phyloP scores from a whole-genome alignment of 2,329 filamentous ascomycete genomes.

The Teratosphaeriaceae sp. region DNA sequence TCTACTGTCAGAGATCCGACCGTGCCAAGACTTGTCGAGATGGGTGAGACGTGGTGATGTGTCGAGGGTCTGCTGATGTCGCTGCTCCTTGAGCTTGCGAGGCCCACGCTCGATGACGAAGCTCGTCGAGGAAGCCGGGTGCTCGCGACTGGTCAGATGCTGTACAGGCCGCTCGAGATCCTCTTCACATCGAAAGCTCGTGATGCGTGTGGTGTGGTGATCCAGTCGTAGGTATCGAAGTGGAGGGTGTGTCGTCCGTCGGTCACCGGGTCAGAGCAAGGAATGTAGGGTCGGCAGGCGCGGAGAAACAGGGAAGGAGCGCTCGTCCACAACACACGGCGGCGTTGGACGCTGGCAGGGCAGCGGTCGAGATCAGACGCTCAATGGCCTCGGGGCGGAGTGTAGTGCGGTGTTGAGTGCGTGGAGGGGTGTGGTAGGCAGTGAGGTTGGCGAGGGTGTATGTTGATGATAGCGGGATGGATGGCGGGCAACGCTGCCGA shows the following conservation, averaged over 20 bases:
- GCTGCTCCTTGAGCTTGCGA: slow-evolving; percentile 1
- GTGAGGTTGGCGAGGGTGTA: not conserved
- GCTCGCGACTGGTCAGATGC: not conserved
- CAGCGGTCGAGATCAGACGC: not conserved
- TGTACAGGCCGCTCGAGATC: not conserved
- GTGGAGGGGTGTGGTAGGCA: slow-evolving; percentile 1
- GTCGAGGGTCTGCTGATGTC: slow-evolving; percentile 1
- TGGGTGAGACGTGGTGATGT: too few relatives aligned
- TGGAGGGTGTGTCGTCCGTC: not conserved
- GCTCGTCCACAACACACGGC: not conserved
- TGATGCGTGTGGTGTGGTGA: not conserved
- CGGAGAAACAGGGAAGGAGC: slow-evolving; percentile 3
- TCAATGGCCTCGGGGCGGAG: not conserved
- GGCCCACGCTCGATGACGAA: slow-evolving; percentile 3
- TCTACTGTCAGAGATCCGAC: not conserved
- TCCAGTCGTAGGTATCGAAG: slow-evolving; percentile 1
- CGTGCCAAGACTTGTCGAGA: not conserved
- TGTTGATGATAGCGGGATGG: not conserved
- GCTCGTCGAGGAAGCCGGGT: not conserved
- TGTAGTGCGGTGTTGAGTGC: not conserved
- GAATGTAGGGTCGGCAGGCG: slow-evolving; percentile 4
- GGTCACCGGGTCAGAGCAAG: slow-evolving; percentile 4
- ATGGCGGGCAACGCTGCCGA: not conserved
- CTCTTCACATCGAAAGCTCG: slow-evolving; percentile 3
- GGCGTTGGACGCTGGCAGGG: not conserved